Evolutionary conservation across 1,139 yeast genomes (phyloP).

Genomic region (Zygosaccharomyces pseudobailii): DNA sequence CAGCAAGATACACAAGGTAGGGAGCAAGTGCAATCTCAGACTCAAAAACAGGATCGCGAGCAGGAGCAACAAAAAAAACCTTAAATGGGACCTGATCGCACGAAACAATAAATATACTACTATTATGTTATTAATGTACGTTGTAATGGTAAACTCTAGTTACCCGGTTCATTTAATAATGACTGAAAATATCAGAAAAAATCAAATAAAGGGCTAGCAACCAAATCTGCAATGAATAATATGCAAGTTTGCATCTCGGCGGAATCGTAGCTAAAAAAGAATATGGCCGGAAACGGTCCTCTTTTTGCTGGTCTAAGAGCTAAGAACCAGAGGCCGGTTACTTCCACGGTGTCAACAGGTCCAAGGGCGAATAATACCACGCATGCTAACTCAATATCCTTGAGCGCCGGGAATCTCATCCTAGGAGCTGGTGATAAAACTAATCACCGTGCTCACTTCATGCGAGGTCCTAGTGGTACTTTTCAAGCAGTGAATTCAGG

Average conservation of each 20-base stretch:
- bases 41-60: not conserved
- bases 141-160: conserved; percentile 1
- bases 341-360: conserved; percentile 7
- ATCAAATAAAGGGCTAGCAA: not conserved
- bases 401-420: conserved; percentile 21
- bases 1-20: conserved; percentile 5
- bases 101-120: not conserved
- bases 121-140: not conserved
- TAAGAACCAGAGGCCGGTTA: conserved; percentile 12
- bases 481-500: not conserved
- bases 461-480: conserved; percentile 6
- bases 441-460: not conserved
- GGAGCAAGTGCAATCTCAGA: conserved; percentile 5
- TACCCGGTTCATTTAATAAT: not conserved
- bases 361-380: conserved; percentile 18
- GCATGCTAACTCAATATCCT: conserved; percentile 20
- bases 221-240: not conserved
- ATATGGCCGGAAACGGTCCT: conserved; percentile 10
- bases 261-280: not conserved
- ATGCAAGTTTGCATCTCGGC: not conserved
- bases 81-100: not conserved
- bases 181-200: not conserved
- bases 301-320: conserved; percentile 18
- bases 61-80: conserved; percentile 2
- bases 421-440: conserved; percentile 16